A percentile compares a stretch with the other conserved stretches of the same genome.
Conservation (phyloP, 768 basidiomycete genomes). For the Phlegmacium glaucopus region DNA sequence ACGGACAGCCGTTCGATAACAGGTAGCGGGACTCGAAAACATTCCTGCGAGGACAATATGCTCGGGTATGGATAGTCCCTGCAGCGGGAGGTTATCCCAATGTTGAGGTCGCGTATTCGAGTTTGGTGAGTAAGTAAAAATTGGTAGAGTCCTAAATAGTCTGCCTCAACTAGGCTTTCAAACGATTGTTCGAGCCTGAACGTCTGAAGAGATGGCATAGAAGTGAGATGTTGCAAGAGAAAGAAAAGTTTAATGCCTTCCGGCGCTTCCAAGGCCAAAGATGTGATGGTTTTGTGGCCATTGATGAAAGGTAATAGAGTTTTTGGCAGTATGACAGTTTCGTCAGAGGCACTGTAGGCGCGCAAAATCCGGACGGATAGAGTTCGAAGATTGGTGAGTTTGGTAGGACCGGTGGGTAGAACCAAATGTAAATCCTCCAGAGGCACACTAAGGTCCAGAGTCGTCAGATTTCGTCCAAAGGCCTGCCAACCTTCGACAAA, state of each 20-base stretch:
- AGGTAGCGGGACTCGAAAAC: conserved; percentile 8
- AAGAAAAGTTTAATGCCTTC: conserved; percentile 15
- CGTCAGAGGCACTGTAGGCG: conserved; percentile 14
- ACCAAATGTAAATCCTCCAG: conserved; percentile 16
- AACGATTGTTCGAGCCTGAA: conserved; percentile 16
- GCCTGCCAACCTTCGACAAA: conserved; percentile 17
- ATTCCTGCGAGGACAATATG: conserved; percentile 9
- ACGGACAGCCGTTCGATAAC: conserved; percentile 6
- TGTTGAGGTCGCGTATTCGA: conserved; percentile 11
- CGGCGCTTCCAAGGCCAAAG: conserved; percentile 9
- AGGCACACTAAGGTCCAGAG: conserved; percentile 17
- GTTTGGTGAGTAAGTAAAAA: conserved; percentile 16
- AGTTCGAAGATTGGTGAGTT: conserved; percentile 14
- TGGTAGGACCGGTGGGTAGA: conserved; percentile 3
- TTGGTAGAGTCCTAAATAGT: conserved; percentile 16
- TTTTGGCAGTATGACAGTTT: conserved; percentile 6
- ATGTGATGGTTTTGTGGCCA: conserved; percentile 12
- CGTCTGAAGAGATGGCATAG: conserved; percentile 14
- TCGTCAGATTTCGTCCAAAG: conserved; percentile 15
- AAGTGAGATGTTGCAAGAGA: conserved; percentile 1
- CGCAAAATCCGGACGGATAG: conserved; percentile 15
- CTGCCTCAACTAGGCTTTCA: conserved; percentile 9
- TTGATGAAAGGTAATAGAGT: conserved; percentile 22
- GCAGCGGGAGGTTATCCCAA: conserved; percentile 3
- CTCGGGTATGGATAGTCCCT: conserved; percentile 1